Percentiles rank a stretch among this genome's conserved stretches.
Conservation (phyloP, 2,329 filamentous ascomycete genomes). For the Penicillium glabrum region DNA sequence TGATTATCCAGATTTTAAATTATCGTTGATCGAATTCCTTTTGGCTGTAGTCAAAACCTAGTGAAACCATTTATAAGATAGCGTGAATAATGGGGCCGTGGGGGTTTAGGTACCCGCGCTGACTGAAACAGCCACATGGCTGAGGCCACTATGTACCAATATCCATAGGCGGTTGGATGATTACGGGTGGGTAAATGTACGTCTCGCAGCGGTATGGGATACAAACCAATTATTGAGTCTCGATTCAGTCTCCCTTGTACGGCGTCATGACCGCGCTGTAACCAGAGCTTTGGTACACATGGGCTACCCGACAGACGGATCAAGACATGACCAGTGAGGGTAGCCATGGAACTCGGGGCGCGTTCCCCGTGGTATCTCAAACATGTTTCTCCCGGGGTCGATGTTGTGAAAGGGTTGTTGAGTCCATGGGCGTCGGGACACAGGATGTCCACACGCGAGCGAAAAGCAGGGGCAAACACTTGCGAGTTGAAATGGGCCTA, state of each 20-base stretch:
- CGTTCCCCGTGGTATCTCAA: constrained; percentile 4
- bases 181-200: not conserved
- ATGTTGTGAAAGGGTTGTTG: not conserved
- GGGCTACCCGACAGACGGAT: not conserved
- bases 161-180: not conserved
- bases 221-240: not conserved
- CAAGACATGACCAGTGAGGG: not conserved
- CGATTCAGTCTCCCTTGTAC: not conserved
- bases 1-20: not conserved
- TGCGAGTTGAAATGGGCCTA: not conserved
- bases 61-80: not conserved
- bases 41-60: not conserved
- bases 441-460: not conserved
- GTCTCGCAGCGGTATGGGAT: not conserved
- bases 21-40: not conserved
- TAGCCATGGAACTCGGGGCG: not conserved
- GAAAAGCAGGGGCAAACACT: not conserved
- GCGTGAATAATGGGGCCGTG: not conserved
- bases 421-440: not conserved
- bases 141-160: not conserved
- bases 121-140: not conserved
- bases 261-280: not conserved
- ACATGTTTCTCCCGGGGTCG: not conserved
- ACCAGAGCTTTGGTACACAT: constrained; percentile 3
- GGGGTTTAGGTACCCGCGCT: not conserved